A percentile compares a stretch with the other conserved stretches of the same genome.
Conservation (phyloP, 202 grass and related monocot species). For the Elaeis oleifera region DNA sequence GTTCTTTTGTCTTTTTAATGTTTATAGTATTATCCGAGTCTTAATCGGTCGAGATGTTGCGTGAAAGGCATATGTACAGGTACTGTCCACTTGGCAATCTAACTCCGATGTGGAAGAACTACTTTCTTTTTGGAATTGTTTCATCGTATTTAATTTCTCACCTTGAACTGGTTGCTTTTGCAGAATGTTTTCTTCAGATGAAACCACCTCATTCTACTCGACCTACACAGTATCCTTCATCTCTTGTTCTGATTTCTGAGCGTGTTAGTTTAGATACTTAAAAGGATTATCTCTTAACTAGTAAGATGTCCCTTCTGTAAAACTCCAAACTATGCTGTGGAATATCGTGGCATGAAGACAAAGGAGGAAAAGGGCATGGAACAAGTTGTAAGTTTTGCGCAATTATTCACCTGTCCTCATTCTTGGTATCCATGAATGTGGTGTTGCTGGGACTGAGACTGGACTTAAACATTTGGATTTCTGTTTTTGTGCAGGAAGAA, state of each 20-base stretch:
- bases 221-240: constrained; percentile 70
- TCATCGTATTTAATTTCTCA: constrained; percentile 13
- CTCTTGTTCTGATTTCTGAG: neutral
- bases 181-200: constrained; percentile 99
- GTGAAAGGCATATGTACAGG: constrained; percentile 91
- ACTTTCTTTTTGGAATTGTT: neutral
- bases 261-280: constrained; percentile 5
- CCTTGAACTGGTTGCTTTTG: neutral
- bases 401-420: neutral
- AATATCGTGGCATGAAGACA: constrained; percentile 78
- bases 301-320: constrained; percentile 94
- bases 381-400: constrained; percentile 58
- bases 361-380: constrained; percentile 87
- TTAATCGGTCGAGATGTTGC: constrained; percentile 93
- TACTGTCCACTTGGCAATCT: constrained; percentile 14
- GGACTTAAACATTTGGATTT: neutral
- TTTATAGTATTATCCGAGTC: constrained; percentile 68
- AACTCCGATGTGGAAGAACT: neutral
- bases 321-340: constrained; percentile 64
- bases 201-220: constrained; percentile 58
- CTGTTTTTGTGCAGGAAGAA: constrained; percentile 47
- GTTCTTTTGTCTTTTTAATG: neutral
- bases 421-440: neutral
- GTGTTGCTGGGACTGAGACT: constrained; percentile 1
- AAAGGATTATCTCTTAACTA: constrained; percentile 34